These are phyloP conservation scores for Mycena indigotica DNA, from an alignment of 768 basidiomycete species.

Conservation along the genomic window DNA sequence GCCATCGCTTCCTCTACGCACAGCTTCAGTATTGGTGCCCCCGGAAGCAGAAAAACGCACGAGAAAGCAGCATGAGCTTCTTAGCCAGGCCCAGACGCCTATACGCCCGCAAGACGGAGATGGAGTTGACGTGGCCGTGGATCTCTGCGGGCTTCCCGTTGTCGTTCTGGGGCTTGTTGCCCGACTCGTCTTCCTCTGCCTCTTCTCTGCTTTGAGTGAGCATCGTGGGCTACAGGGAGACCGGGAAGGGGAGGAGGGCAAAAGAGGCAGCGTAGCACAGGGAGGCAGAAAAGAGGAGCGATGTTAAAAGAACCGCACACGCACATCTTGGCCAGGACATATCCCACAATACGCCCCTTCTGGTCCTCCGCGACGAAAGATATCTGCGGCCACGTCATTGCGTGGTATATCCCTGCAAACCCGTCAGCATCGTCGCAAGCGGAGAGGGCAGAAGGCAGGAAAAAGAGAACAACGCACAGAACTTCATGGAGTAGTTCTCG, in stretches of 20 bases:
- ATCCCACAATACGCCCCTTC: constrained; percentile 88
- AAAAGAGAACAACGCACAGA: constrained; percentile 49
- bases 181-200: constrained; percentile 51
- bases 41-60: constrained; percentile 53
- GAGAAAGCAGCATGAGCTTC: constrained; percentile 90
- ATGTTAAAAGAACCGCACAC: constrained; percentile 28
- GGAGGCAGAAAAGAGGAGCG: too few species aligned
- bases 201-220: too few species aligned
- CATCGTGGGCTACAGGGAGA: too few species aligned
- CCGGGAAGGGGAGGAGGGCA: too few species aligned
- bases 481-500: constrained; percentile 86
- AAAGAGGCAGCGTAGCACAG: too few species aligned
- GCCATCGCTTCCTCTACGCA: constrained; percentile 86
- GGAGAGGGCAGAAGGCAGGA: not conserved
- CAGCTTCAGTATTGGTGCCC: not conserved
- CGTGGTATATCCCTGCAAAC: constrained; percentile 79
- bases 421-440: not conserved
- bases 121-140: constrained; percentile 95
- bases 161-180: constrained; percentile 37
- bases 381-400: constrained; percentile 89
- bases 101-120: constrained; percentile 89
- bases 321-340: constrained; percentile 95
- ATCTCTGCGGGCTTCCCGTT: constrained; percentile 35
- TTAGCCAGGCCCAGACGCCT: constrained; percentile 91
- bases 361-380: constrained; percentile 92